Base-by-base conservation (phyloP, 2,329 filamentous ascomycete species). In the Penicillium fuscoglaucum region DNA sequence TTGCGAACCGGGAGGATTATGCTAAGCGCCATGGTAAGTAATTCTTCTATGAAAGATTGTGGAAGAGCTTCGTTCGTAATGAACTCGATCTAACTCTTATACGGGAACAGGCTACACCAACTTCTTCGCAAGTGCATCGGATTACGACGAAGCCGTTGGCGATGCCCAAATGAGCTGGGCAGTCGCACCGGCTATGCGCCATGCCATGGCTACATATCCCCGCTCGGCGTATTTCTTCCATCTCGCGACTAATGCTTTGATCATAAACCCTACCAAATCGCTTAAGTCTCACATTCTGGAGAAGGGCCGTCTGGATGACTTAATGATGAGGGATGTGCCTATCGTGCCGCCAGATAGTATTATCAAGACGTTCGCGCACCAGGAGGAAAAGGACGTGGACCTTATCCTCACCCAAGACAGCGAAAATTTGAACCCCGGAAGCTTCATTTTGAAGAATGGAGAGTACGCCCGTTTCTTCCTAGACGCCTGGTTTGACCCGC, bases 331-430 rank as follows among this genome's bases (percentile, higher is more conserved):
- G 72, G 90, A 96, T 74, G 83, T 87, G 54, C 86, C 95, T 6
- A 87, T 99, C 51, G 93, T 98, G 9, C 95, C 93, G 2, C 95
- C 96, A 0, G 91, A 97, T 77, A 96, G 91, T 77, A 93, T 99
- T 68, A 98, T 99, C 78, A 93, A 90, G 80, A 98, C 96, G 0
- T 96, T 96, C 72, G 80, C 84, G 17, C 88, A 96, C 70, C 80
- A 96, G n/a, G 87, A 86, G 61, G 88, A 87, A 37, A 82, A 89
- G 45, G 84, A 92, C 56, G 87, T 96, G 43, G 90, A 96, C 64
- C 81, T 98, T 15, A 83, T 97, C 40, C 74, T 97, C 39, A 89
- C 90, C 7, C 92, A 97, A 76, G 95, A 99, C 71, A 84, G 84
- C 48, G 88, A 90, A 37, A 93, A 93, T 6, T 73, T 99, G 53